Base-by-base conservation (phyloP, 768 basidiomycete genomes). In the Boletus rubescentipes region DNA sequence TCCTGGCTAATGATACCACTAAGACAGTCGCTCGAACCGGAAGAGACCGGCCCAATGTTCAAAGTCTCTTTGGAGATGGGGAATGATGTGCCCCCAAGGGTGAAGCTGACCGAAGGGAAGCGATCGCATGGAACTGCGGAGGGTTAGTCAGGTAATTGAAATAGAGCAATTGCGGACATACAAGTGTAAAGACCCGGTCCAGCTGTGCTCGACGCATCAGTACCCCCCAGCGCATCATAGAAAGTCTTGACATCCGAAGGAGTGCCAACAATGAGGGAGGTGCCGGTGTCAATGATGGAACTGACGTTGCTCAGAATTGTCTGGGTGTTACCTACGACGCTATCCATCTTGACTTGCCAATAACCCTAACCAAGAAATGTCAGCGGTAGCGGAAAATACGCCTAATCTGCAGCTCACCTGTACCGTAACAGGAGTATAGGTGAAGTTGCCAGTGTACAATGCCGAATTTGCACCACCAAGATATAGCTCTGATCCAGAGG, bases 381-480 rank as follows among this genome's bases (percentile, higher is more conserved):
- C 6, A 50, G 15, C 9, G 4, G 9, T 5, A 6, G 9, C 11
- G 21, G 9, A 31, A 34, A 23, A 31, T 20, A n/a, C 16, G 12
- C 26, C 9, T 4, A 6, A 6, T 40, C 2, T 54, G 26, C 35
- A n/a, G 21, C 53, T 44, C 31, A 63, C 64, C 7, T 47, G 1
- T 2, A 51, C 10, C 4, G 49, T 60, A 2, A 62, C 55, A 42
- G 49, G 43, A 14, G 46, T n/a, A 18, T 72, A 75, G 6, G 72
- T 71, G 67, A 85, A 72, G 6, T 49, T 44, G 9, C 82, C 82
- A 5, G 70, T 76, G 67, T 77, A 82, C 50, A 76, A 66, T 1
- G 61, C 54, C 3, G 53, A 42, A 63, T 86, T 73, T 10, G 68
- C 67, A 42, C 83, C 84, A 38, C 84, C 84, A 21, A 86, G 56